Base-by-base conservation (phyloP, 371 early-diverging fungal genomes). In the Haplosporangium sp. region DNA sequence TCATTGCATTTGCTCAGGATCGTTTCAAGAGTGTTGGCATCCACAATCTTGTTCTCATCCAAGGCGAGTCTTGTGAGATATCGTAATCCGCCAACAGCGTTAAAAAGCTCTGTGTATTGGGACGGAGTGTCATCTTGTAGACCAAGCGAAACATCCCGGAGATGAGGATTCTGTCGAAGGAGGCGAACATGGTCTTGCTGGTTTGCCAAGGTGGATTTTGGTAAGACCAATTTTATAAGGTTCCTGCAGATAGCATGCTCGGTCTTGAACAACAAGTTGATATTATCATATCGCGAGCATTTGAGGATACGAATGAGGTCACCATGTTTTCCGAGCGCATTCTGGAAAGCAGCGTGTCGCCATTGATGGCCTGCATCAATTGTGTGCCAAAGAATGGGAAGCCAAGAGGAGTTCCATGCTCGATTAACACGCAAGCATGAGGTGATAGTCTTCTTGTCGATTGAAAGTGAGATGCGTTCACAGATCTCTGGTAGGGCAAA, bases 291-390 rank as follows among this genome's bases (percentile, higher is more conserved):
- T 34, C 77, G 77, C 4, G 34, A 2, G 48, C 77, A 77, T 35
- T 68, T 57, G 64, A 77, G 73, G 63, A 52, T 61, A 2, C 73
- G 72, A 42, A 77, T 69, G 17, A 77, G 57, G 55, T 72, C 77
- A 13, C 73, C 71, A 13, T 77, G 77, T 27, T 27, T 37, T 3
- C 61, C 40, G 35, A 77, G 69, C 1, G 77, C 56, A 17, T 57
- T 34, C 13, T n/a, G 61, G 57, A 77, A 77, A 3, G 39, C 19
- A 0, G 35, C 37, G 48, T 69, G 34, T 15, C 11, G n/a, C 77
- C 77, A 77, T 10, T 76, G 76, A 7, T 11, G n/a, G 1, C 72
- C 69, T 13, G 64, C 61, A 47, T 77, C 77, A 45, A 77, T 77
- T 27, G 63, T 65, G 40, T 65, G 66, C 77, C 77, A 77, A 50